Base-by-base conservation (phyloP, 139 green algal genomes). In the Haematococcus sp. region DNA sequence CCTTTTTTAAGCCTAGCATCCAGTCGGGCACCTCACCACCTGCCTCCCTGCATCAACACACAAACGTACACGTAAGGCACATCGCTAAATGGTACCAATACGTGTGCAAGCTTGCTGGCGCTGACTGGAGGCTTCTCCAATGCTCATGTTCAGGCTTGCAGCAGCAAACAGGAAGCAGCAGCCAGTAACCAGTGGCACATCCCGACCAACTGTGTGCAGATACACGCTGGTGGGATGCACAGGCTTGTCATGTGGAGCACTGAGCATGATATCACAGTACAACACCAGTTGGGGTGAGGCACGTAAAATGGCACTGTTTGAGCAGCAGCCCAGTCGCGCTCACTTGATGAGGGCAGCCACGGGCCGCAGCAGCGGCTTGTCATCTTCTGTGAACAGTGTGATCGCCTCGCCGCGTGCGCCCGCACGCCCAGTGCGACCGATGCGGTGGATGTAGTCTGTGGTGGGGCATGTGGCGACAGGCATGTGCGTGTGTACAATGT, bases 391-490 rank as follows among this genome's bases (percentile, higher is more conserved):
- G 70, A 93, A 98, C 43, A 97, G 92, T 0, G 94, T 98, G 13
- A 97, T 70, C 2, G 91, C 92, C 34, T 89, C 67, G 32, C 93
- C 91, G 87, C 79, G 25, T 27, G 27, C 32, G 51, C 19, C 71
- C 17, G 73, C 89, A 2, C 87, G 75, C 7, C 93, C 93, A 1
- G 93, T 97, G 30, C 93, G 79, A 11, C 93, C 93, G 19, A 97
- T 84, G 30, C 91, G 77, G 84, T 98, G 95, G 44, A 99, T 89
- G 80, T 99, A 99, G 76, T 97, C 91, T 20, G 81, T 82, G 0
- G 88, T n/a, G n/a, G n/a, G n/a, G n/a, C n/a, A n/a, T n/a, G n/a
- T n/a, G n/a, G n/a, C n/a, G n/a, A n/a, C n/a, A n/a, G n/a, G n/a
- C n/a, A n/a, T n/a, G n/a, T n/a, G n/a, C n/a, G n/a, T n/a, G n/a